Evolutionary conservation across 148 eudicot species (phyloP).

Genomic region (Camellia granthamiana): DNA sequence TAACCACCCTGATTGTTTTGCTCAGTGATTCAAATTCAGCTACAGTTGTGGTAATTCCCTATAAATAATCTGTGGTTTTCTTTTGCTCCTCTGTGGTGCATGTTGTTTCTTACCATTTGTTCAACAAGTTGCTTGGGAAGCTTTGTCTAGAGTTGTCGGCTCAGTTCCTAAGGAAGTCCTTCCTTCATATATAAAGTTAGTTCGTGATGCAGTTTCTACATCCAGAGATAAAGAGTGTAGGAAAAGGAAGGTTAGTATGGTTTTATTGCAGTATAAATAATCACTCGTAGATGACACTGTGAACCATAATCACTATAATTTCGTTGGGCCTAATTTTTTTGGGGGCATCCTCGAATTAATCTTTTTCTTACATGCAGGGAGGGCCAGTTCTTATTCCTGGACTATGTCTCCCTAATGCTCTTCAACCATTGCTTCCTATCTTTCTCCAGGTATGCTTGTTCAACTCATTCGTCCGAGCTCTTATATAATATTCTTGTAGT

Average conservation of each 20-base stretch:
- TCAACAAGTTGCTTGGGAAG: constrained; percentile 90
- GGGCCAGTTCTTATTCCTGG: constrained; percentile 88
- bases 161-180: constrained; percentile 93
- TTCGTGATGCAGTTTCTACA: constrained; percentile 96
- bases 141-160: constrained; percentile 69
- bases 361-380: constrained; percentile 43
- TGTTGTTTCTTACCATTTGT: constrained; percentile 23
- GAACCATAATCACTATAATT: not conserved
- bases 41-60: constrained; percentile 58
- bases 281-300: not conserved
- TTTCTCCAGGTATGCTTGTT: constrained; percentile 73
- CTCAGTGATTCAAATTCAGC: constrained; percentile 87
- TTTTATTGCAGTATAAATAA: not conserved
- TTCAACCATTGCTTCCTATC: constrained; percentile 91
- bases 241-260: constrained; percentile 62
- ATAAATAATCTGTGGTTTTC: not conserved
- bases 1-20: constrained; percentile 77
- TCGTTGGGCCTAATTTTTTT: not conserved
- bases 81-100: constrained; percentile 9
- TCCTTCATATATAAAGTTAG: constrained; percentile 84
- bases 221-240: constrained; percentile 92
- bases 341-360: not conserved
- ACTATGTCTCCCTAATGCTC: constrained; percentile 93
- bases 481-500: not conserved
- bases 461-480: not conserved